A percentile compares a stretch with the other conserved stretches of the same genome.
phyloP scores from a whole-genome alignment of 2,329 filamentous ascomycete genomes.

The Massarina eburnea region DNA sequence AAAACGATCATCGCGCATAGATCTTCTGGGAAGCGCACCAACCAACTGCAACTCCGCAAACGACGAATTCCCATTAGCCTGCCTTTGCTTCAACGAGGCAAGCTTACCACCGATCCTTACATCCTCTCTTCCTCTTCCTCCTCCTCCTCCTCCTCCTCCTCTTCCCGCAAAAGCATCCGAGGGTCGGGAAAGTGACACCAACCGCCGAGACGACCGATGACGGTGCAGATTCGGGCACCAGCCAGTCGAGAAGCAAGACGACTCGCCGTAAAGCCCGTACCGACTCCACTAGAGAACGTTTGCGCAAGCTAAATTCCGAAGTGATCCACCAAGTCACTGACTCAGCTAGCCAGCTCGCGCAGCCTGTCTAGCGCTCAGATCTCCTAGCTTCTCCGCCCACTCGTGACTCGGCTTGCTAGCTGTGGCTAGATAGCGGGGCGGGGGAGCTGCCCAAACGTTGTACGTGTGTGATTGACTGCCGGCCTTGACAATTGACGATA shows the following conservation, averaged over 20 bases:
- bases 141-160: too few relatives aligned
- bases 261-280: too few relatives aligned
- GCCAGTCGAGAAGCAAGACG: too few relatives aligned
- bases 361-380: neutral
- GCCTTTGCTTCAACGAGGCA: too few relatives aligned
- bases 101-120: too few relatives aligned
- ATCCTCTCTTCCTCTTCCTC: neutral
- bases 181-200: too few relatives aligned
- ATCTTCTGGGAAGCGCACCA: neutral
- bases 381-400: neutral
- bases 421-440: neutral
- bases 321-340: neutral
- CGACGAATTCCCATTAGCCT: neutral
- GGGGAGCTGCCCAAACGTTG: neutral
- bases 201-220: too few relatives aligned
- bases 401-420: neutral
- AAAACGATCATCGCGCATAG: neutral
- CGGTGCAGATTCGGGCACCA: too few relatives aligned
- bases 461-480: neutral
- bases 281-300: too few relatives aligned
- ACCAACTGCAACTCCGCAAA: neutral
- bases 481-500: neutral
- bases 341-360: neutral
- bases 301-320: neutral
- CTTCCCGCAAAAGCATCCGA: too few relatives aligned